phyloP scores from a whole-genome alignment of 495 filamentous ascomycete species.

The Polyplosphaeria fusca region DNA sequence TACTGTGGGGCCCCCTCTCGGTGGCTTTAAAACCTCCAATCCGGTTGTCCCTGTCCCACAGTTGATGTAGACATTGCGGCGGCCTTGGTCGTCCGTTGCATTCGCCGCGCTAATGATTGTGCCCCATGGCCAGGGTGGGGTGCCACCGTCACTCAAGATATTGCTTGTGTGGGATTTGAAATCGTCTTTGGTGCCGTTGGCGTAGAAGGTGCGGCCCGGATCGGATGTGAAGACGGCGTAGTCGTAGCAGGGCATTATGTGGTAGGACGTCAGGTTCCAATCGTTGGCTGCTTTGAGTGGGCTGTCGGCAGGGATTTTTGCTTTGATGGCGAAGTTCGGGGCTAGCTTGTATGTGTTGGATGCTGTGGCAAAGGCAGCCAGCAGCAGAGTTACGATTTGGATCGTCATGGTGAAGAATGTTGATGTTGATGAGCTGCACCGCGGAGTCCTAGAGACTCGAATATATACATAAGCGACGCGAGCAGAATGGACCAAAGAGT shows the following conservation, averaged over 20 bases:
- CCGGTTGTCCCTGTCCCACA: not conserved
- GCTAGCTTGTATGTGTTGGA: not conserved
- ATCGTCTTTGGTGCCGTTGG: slow-evolving; percentile 7
- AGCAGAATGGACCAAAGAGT: no score
- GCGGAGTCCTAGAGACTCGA: no score
- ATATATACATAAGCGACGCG: no score
- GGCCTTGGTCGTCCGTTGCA: not conserved
- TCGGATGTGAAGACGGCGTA: slow-evolving; percentile 6
- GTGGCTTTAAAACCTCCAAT: not conserved
- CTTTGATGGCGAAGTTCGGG: slow-evolving; percentile 4
- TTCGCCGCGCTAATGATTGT: slow-evolving; percentile 2
- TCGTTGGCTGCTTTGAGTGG: not conserved
- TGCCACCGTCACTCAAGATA: slow-evolving; percentile 1
- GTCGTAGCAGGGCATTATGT: slow-evolving; percentile 4
- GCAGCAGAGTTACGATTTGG: not conserved
- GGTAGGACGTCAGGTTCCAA: slow-evolving; percentile 13
- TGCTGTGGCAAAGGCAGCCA: not conserved
- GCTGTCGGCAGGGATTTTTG: not conserved
- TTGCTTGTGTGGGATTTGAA: not conserved
- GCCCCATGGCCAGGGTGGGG: slow-evolving; percentile 7
- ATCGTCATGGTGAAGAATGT: not conserved
- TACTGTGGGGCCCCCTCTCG: not conserved
- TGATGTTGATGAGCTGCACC: no score
- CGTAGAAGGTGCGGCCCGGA: slow-evolving; percentile 11
- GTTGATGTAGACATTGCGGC: not conserved